These are phyloP conservation scores for Apiospora pterosperma DNA, from an alignment of 2,329 filamentous ascomycete genomes.

Conservation along the genomic window DNA sequence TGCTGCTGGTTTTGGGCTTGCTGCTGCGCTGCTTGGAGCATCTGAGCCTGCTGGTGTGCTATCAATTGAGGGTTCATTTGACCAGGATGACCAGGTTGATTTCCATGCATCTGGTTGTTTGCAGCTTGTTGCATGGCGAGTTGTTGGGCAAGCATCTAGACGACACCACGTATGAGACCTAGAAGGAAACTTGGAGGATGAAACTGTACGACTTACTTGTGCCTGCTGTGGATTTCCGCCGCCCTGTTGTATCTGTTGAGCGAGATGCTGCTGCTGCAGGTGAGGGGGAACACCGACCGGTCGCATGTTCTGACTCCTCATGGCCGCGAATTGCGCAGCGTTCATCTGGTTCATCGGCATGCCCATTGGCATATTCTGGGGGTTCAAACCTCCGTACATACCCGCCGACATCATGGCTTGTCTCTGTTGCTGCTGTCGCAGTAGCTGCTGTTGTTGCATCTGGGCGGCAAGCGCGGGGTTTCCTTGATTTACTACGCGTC, in stretches of 20 bases:
- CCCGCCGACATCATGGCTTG: slow-evolving; percentile 43
- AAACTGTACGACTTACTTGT: slow-evolving; percentile 16
- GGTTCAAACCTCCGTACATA: slow-evolving; percentile 44
- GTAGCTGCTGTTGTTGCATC: slow-evolving; percentile 52
- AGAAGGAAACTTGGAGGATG: slow-evolving; percentile 2
- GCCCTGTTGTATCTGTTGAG: slow-evolving; percentile 26
- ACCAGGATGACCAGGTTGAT: slow-evolving; percentile 29
- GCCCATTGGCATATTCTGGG: slow-evolving; percentile 50
- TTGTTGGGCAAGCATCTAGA: slow-evolving; percentile 25
- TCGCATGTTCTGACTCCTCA: slow-evolving; percentile 35
- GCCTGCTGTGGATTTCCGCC: slow-evolving; percentile 19
- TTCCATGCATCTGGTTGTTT: slow-evolving; percentile 38
- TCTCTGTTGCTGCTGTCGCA: slow-evolving; percentile 54
- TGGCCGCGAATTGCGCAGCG: slow-evolving; percentile 47
- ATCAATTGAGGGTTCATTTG: slow-evolving; percentile 38
- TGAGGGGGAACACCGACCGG: slow-evolving; percentile 40
- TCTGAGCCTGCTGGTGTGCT: slow-evolving; percentile 31
- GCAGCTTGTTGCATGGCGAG: slow-evolving; percentile 32
- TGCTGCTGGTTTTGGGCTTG: slow-evolving; percentile 22
- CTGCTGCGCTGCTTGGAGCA: slow-evolving; percentile 25
- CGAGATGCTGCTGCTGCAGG: slow-evolving; percentile 35
- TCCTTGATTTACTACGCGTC: background rate
- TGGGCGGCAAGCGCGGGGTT: slow-evolving; percentile 37
- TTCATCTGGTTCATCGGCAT: slow-evolving; percentile 48
- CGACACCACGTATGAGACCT: background rate